Evolutionary conservation across 805 yeast species (phyloP).

Genomic region (Barnettozyma pratensis): DNA sequence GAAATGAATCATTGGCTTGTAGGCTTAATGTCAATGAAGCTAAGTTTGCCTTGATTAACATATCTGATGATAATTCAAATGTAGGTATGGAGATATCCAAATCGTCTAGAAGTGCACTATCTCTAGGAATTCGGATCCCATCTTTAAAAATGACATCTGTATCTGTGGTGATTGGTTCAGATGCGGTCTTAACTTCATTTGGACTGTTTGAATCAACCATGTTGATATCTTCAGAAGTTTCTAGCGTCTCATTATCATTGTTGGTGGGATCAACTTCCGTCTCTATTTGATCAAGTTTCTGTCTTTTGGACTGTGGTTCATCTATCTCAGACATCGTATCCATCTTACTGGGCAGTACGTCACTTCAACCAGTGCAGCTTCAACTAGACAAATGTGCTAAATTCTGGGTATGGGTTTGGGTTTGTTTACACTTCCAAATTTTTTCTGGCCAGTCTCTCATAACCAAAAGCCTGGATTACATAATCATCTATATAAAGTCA

Average conservation of each 20-base stretch:
- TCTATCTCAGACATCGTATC: neutral
- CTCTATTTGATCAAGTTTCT: neutral
- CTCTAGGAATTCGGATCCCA: conserved; percentile 20
- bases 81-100: neutral
- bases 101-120: conserved; percentile 16
- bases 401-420: neutral
- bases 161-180: too few species aligned
- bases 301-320: conserved; percentile 1
- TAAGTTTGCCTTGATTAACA: conserved; percentile 40
- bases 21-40: conserved; percentile 57
- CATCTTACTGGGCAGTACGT: neutral
- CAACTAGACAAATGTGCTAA: too few species aligned
- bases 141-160: conserved; percentile 7
- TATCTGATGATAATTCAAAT: conserved; percentile 15
- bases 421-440: neutral
- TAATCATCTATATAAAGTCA: neutral
- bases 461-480: too few species aligned
- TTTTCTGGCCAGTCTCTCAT: neutral
- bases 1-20: conserved; percentile 48
- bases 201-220: neutral
- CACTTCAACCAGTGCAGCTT: neutral
- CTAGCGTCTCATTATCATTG: too few species aligned
- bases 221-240: neutral
- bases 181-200: too few species aligned
- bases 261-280: neutral